Base-by-base conservation (phyloP, 2,329 filamentous ascomycete genomes). In the Thelonectria discophora region DNA sequence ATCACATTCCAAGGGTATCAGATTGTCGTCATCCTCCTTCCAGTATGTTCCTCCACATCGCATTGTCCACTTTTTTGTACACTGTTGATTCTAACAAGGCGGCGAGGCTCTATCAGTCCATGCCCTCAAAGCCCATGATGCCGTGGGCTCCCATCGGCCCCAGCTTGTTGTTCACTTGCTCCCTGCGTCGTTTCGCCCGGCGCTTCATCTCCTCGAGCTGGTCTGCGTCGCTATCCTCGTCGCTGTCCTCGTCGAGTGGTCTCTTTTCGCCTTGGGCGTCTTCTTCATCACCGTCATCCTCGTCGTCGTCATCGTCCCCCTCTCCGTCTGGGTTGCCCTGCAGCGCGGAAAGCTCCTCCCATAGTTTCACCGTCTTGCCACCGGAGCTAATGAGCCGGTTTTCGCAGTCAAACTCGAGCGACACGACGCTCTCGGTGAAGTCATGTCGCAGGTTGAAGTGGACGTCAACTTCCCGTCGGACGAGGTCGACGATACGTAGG, bases 381-480 rank as follows among this genome's bases (percentile, higher is more conserved):
- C 95, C 95, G 11, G 93, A 94, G 71, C 89, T 96, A 68, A 99
- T 93, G 82, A 99, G 87, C 47, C 95, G 85, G 47, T 93, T 92
- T 53, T 89, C 87, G 52, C 90, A 89, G 77, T 98, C 95, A 66
- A 98, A 97, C 1, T 85, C 90, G 1, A 99, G 77, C 0, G 86
- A 91, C 2, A 93, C 86, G 3, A 97, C 93, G 2, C 90, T 91
- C 74, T 98, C 94, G 17, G 95, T 79, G 62, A 97, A 93, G 72
- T 97, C 92, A 74, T 97, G 94, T 69, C 86, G 73, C 39, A 81
- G 68, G 80, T 71, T 90, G 73, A 84, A 69, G 53, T 90, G 86
- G 1, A 81, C 81, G 21, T 92, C 81, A 4, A 97, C 86, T 73
- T 92, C 90, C 68, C 95, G 91, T n/a, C 70, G 72, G 1, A 89